Conservation (phyloP, 805 yeast genomes). For the Tetrapisispora iriomotensis region DNA sequence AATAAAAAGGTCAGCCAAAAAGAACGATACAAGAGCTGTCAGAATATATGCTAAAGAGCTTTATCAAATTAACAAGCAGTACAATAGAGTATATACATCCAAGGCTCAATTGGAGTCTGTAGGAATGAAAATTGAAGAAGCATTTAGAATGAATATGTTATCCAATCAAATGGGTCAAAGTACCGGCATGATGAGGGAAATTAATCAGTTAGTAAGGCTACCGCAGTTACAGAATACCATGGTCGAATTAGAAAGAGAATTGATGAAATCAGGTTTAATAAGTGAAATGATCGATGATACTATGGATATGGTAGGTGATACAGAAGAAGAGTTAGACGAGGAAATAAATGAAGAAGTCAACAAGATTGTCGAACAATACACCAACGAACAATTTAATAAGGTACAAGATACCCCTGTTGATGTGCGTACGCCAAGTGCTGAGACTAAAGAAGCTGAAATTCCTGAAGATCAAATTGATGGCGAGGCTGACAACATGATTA, state of each 20-base stretch:
- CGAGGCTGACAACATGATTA: constrained; percentile 65
- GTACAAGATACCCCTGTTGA: constrained; percentile 30
- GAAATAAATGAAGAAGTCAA: constrained; percentile 56
- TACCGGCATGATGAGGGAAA: constrained; percentile 79
- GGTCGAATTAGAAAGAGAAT: constrained; percentile 78
- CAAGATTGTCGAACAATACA: constrained; percentile 42
- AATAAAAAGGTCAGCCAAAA: constrained; percentile 64
- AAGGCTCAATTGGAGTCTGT: constrained; percentile 82
- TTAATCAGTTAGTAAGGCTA: constrained; percentile 62
- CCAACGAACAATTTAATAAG: constrained; percentile 34
- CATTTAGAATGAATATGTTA: constrained; percentile 73
- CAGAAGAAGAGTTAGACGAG: constrained; percentile 55
- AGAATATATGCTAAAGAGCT: constrained; percentile 75
- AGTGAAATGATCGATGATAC: constrained; percentile 94
- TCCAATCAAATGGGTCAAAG: constrained; percentile 73
- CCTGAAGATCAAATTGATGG: constrained; percentile 39
- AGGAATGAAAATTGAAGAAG: constrained; percentile 83
- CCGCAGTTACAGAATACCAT: constrained; percentile 77
- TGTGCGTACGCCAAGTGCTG: constrained; percentile 9
- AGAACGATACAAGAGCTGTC: constrained; percentile 68
- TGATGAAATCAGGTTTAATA: constrained; percentile 76
- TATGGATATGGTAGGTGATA: constrained; percentile 62
- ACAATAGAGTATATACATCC: constrained; percentile 62
- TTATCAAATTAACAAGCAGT: constrained; percentile 61
- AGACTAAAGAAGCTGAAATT: constrained; percentile 21